Evolutionary conservation across 352 stramenopile genomes (phyloP).

Genomic region (Pythium dissotocum): DNA sequence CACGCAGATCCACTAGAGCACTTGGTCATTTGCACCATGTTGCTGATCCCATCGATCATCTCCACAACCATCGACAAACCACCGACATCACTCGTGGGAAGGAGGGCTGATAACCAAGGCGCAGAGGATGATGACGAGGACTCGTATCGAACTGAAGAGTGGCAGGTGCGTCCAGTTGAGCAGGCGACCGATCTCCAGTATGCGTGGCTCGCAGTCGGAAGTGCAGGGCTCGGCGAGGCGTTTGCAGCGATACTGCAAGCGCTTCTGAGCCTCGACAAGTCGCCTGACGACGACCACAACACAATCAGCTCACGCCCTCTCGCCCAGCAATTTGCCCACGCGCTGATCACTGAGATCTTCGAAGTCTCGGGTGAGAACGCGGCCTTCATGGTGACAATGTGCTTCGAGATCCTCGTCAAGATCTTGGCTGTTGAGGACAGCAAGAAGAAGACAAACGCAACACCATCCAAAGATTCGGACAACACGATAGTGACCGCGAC

Average conservation of each 20-base stretch:
- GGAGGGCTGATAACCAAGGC: background rate
- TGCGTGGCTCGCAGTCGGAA: conserved; percentile 18
- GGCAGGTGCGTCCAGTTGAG: background rate
- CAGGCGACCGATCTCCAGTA: conserved; percentile 6
- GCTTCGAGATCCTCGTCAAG: conserved; percentile 41
- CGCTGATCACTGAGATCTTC: conserved; percentile 17
- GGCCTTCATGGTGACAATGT: conserved; percentile 18
- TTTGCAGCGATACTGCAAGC: background rate
- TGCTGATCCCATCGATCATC: conserved; percentile 37
- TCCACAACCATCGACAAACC: background rate
- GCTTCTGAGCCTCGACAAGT: background rate
- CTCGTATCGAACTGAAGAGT: background rate
- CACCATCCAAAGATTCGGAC: background rate
- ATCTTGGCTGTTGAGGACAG: conserved; percentile 19
- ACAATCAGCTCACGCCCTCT: background rate
- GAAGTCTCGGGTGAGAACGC: conserved; percentile 3
- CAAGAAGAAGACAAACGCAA: conserved; percentile 19
- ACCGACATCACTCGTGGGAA: background rate
- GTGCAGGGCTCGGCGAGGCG: background rate
- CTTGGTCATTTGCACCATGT: conserved; percentile 43
- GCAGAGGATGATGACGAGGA: background rate
- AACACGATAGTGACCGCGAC: conserved; percentile 30
- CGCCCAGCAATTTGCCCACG: conserved; percentile 14
- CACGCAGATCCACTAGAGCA: conserved; percentile 38
- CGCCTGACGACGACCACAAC: background rate